phyloP scores from a whole-genome alignment of 2,329 filamentous ascomycete species.

The Colletotrichum filicis region DNA sequence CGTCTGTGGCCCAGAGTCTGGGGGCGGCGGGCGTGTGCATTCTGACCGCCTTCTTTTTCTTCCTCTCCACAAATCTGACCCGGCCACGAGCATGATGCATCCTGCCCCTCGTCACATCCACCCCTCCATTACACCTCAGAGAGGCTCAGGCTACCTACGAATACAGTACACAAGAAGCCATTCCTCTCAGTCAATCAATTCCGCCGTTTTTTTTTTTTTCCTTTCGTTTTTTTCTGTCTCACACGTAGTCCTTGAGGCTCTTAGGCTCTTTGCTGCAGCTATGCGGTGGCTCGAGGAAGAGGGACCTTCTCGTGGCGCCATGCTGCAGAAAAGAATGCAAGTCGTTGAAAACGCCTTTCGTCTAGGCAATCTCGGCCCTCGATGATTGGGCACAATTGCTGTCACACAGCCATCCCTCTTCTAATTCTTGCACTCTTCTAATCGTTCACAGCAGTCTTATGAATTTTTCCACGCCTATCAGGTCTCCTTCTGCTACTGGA shows the following conservation, averaged over 20 bases:
- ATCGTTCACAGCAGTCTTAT: background rate
- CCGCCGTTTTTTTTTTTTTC: background rate
- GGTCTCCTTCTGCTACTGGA: background rate
- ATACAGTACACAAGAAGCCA: background rate
- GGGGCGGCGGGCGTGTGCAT: background rate
- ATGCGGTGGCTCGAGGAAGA: background rate
- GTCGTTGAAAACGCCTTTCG: background rate
- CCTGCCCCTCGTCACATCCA: background rate
- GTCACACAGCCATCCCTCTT: conserved; percentile 11
- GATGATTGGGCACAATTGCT: conserved; percentile 27
- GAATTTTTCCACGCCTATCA: background rate
- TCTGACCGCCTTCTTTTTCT: conserved; percentile 29
- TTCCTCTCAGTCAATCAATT: background rate
- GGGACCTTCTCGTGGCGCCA: background rate
- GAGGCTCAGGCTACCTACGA: too few relatives aligned
- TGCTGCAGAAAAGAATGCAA: conserved; percentile 23
- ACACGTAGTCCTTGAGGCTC: background rate
- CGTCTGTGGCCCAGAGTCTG: too few relatives aligned
- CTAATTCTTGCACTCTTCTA: background rate
- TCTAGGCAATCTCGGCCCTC: conserved; percentile 1
- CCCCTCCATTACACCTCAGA: background rate
- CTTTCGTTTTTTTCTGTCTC: too few relatives aligned
- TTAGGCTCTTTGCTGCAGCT: background rate
- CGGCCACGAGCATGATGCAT: conserved; percentile 13
- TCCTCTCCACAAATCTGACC: conserved; percentile 27